Percentiles rank a stretch among this genome's conserved stretches.
These are phyloP conservation scores for Tolypocladium paradoxum DNA, from an alignment of 2,329 filamentous ascomycete genomes.

Conservation along the genomic window DNA sequence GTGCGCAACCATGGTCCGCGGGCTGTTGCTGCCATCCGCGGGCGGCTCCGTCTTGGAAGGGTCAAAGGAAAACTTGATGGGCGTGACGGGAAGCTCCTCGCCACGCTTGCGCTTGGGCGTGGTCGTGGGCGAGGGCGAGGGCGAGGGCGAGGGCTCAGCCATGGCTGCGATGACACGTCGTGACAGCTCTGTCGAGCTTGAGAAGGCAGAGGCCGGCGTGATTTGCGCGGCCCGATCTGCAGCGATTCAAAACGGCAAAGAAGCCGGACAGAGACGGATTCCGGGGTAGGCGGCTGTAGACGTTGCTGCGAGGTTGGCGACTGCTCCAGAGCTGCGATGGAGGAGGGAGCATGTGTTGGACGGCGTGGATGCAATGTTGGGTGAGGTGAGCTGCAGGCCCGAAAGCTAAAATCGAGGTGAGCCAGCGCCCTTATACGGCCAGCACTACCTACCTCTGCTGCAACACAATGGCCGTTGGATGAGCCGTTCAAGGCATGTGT, in stretches of 20 bases:
- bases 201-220: neutral
- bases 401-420: neutral
- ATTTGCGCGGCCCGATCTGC: neutral
- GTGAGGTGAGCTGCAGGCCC: neutral
- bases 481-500: neutral
- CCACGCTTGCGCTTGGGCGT: slow-evolving; percentile 38
- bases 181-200: neutral
- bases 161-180: slow-evolving; percentile 2
- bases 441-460: neutral
- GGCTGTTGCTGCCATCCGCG: slow-evolving; percentile 40
- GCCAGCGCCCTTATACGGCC: neutral
- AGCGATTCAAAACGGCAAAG: neutral
- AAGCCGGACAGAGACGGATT: neutral
- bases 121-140: slow-evolving; percentile 8
- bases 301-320: neutral
- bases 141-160: slow-evolving; percentile 8
- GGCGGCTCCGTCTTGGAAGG: slow-evolving; percentile 15
- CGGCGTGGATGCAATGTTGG: neutral
- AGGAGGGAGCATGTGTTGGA: neutral
- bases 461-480: neutral
- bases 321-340: neutral
- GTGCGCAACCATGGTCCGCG: slow-evolving; percentile 40
- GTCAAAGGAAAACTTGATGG: slow-evolving; percentile 38
- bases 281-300: neutral
- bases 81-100: slow-evolving; percentile 21